A percentile compares a stretch with the other conserved stretches of the same genome.
These are phyloP conservation scores for Anastatica hierochuntica DNA, from an alignment of 345 rosid genomes.

Conservation along the genomic window DNA sequence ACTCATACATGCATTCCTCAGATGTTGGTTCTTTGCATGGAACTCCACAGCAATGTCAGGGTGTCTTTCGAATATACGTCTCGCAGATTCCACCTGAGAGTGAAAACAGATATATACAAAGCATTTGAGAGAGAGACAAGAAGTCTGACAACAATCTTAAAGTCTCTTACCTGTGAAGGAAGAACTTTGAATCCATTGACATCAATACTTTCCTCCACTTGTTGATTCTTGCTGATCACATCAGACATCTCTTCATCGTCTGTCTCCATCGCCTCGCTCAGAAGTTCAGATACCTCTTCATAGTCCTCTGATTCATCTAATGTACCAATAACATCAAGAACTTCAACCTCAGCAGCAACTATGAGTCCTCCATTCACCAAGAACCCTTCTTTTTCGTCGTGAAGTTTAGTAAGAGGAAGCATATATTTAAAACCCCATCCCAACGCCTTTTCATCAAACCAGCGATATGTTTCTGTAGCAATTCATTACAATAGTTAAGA, in stretches of 20 bases:
- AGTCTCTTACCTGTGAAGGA: no score
- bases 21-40: neutral
- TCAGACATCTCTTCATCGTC: no score
- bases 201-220: neutral
- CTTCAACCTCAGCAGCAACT: conserved; percentile 51
- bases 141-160: neutral
- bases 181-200: neutral
- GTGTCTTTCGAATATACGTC: neutral
- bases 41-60: neutral
- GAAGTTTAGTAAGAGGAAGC: no score
- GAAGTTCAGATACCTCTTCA: neutral
- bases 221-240: no score
- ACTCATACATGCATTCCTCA: neutral
- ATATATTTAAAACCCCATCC: neutral
- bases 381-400: no score
- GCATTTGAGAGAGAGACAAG: neutral
- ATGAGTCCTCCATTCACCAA: conserved; percentile 39
- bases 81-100: neutral
- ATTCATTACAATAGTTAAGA: no score
- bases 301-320: neutral
- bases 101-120: neutral
- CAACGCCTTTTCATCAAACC: neutral
- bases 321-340: conserved; percentile 13
- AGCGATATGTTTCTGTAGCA: neutral
- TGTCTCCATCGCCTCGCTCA: no score